Conservation (phyloP, 2,329 filamentous ascomycete genomes). For the Sporothrix curviconia region DNA sequence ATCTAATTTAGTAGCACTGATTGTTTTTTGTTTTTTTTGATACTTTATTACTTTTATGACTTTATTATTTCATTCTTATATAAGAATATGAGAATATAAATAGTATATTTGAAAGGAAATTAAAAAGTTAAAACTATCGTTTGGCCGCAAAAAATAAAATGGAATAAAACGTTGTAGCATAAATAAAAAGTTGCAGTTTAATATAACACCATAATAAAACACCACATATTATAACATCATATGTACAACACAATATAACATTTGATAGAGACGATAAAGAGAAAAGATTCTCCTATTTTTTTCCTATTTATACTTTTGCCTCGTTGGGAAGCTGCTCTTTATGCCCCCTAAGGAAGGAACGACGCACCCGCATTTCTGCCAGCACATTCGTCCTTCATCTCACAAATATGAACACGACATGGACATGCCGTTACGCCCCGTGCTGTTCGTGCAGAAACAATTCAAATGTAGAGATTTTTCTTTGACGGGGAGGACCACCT, state of each 20-base stretch:
- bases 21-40: not conserved
- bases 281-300: not conserved
- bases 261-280: too few species aligned
- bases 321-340: not conserved
- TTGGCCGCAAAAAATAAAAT: not conserved
- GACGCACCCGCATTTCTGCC: too few species aligned
- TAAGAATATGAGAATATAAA: too few species aligned
- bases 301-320: not conserved
- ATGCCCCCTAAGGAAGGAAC: too few species aligned
- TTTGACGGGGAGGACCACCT: too few species aligned
- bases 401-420: too few species aligned
- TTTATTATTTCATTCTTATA: not conserved
- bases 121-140: too few species aligned
- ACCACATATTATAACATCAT: not conserved
- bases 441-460: too few species aligned
- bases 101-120: not conserved
- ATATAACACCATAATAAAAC: not conserved
- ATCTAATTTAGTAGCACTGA: too few species aligned
- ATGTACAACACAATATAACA: not conserved
- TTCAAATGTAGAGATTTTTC: too few species aligned
- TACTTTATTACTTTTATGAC: not conserved
- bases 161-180: not conserved
- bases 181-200: not conserved
- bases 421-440: too few species aligned
- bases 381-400: too few species aligned